Evolutionary conservation across 2,329 filamentous ascomycete species (phyloP), one percentile per base, ranked within the genome.

Genomic region (Colletotrichum graminicola): DNA sequence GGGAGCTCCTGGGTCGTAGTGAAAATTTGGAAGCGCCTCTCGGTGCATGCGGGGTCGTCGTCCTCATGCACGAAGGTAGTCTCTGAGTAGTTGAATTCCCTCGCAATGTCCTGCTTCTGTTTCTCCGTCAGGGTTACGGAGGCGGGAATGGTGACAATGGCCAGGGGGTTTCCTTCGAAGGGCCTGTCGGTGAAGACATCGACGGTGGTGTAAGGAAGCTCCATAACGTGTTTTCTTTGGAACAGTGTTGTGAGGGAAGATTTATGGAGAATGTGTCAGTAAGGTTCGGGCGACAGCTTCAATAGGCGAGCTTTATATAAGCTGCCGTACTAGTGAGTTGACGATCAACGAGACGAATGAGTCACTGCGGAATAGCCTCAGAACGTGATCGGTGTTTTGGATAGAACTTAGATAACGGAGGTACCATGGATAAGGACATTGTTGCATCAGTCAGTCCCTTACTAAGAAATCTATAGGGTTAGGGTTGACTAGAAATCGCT

Each of bases 81-180:
- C 78, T 91, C 89, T 62, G 87, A 89, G 75, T 89, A 86, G 79
- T 89, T 90, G 81, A 91, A 91, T 79, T 92, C 90, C 67, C 83
- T 82, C 54, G 89, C 88, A 72, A 91, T 86, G 73, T 80, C 76
- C 76, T 90, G 88, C 76, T 91, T 91, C 76, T 86, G 83, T 2
- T 80, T 77, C 75, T 88, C 85, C 2, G 83, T 82, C 29, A 90
- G 80, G 18, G 76, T 75, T n/a, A 79, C 75, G 11, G 79, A 79
- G 16, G 80, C 73, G 2, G 87, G 87, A 72, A 91, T 81, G 59
- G 84, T 82, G 72, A 91, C 85, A 32, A 92, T 82, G 43, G 89
- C 89, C 47, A 92, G 84, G 2, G 88, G 89, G 77, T 91, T 91
- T 74, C 90, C 90, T 56, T 80, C 77, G 78, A 84, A 88, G 65